A percentile compares a stretch with the other conserved stretches of the same genome.
These are phyloP conservation scores for Mucuna pruriens DNA, from an alignment of 306 rosid species.

Conservation along the genomic window DNA sequence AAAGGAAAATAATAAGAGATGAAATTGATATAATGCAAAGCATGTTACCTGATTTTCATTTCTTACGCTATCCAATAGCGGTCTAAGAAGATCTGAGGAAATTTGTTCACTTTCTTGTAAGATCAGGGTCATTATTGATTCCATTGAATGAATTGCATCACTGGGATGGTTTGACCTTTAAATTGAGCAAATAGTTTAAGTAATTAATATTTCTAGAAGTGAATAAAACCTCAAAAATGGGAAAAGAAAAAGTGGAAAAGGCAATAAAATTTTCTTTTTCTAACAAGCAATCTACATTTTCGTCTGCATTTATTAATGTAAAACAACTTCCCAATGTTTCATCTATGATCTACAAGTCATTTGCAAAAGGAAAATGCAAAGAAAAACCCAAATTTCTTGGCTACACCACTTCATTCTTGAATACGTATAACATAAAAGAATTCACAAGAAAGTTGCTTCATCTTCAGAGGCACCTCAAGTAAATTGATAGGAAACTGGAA, in stretches of 20 bases:
- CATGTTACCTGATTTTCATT: slow-evolving; percentile 67
- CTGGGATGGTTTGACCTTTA: slow-evolving; percentile 65
- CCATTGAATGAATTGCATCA: slow-evolving; percentile 58
- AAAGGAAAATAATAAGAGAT: neutral
- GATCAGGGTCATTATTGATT: slow-evolving; percentile 65
- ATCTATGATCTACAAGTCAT: neutral
- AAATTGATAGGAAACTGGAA: slow-evolving; percentile 4
- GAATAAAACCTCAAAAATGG: neutral
- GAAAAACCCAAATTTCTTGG: slow-evolving; percentile 7
- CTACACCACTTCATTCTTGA: slow-evolving; percentile 8
- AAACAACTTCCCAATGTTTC: slow-evolving; percentile 12
- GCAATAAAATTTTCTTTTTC: neutral
- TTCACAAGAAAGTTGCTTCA: neutral
- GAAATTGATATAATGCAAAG: slow-evolving; percentile 18
- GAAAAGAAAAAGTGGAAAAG: neutral
- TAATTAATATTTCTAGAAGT: slow-evolving; percentile 30
- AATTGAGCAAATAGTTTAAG: slow-evolving; percentile 44
- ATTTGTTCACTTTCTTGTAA: slow-evolving; percentile 73
- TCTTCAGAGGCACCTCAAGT: slow-evolving; percentile 21
- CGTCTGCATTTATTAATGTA: neutral
- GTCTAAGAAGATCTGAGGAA: slow-evolving; percentile 60
- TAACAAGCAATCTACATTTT: neutral
- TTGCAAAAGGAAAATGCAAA: slow-evolving; percentile 18
- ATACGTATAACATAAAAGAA: neutral
- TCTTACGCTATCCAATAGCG: slow-evolving; percentile 59